Percentiles rank a stretch among this genome's conserved stretches.
Conservation (phyloP, 1,139 yeast genomes). For the Pichia cactophila region DNA sequence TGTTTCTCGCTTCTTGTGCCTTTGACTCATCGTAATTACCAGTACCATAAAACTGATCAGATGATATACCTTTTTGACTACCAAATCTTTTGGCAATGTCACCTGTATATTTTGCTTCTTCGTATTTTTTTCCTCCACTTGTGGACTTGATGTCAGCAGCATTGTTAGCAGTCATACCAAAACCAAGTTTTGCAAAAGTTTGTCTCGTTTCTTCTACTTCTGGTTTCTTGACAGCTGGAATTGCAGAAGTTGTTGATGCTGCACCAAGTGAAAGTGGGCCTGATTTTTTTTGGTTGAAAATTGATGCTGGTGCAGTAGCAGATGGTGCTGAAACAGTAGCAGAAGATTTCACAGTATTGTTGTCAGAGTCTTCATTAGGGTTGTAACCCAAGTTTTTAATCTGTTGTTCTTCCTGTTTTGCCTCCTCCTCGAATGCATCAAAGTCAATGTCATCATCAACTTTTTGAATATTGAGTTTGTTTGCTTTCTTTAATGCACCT, state of each 20-base stretch:
- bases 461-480: slow-evolving; percentile 53
- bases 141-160: slow-evolving; percentile 27
- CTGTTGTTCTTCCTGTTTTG: slow-evolving; percentile 74
- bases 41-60: slow-evolving; percentile 90
- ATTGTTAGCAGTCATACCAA: slow-evolving; percentile 59
- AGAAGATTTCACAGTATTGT: neutral
- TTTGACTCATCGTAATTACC: slow-evolving; percentile 75
- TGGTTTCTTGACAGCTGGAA: slow-evolving; percentile 14
- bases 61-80: slow-evolving; percentile 85
- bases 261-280: slow-evolving; percentile 8
- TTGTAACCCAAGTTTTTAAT: slow-evolving; percentile 66
- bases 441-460: slow-evolving; percentile 70
- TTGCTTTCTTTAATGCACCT: slow-evolving; percentile 37
- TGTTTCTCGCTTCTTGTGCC: slow-evolving; percentile 69
- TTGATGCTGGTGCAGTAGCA: slow-evolving; percentile 14
- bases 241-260: slow-evolving; percentile 3
- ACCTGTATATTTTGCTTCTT: slow-evolving; percentile 49
- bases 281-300: slow-evolving; percentile 3
- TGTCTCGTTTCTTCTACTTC: slow-evolving; percentile 54
- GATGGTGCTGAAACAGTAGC: neutral
- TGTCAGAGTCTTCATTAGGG: slow-evolving; percentile 36
- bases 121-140: slow-evolving; percentile 32
- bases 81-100: slow-evolving; percentile 76
- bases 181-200: slow-evolving; percentile 71
- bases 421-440: slow-evolving; percentile 84